Conservation (phyloP, 257 asterid species). For the Misopates orontium region DNA sequence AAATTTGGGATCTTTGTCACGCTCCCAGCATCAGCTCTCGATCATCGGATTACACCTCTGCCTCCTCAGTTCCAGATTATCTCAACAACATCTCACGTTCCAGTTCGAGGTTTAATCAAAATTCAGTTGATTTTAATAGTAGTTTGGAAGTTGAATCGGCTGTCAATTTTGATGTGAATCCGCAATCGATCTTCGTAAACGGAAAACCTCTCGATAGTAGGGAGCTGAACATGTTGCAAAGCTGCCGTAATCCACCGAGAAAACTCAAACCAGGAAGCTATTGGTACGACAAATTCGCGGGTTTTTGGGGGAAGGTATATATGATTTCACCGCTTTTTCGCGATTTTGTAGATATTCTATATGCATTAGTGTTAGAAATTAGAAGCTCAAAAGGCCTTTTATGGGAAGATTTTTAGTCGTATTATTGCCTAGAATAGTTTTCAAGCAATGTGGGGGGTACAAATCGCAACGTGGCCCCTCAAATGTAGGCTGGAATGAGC, state of each 20-base stretch:
- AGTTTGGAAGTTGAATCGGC: conserved; percentile 20
- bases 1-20: conserved; percentile 25
- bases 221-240: conserved; percentile 42
- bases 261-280: conserved; percentile 47
- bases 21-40: conserved; percentile 26
- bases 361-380: too few species aligned
- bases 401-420: too few species aligned
- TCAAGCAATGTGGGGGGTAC: too few species aligned
- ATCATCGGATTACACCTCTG: conserved; percentile 21
- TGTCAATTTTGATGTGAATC: conserved; percentile 28
- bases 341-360: too few species aligned
- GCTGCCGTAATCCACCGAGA: conserved; percentile 48
- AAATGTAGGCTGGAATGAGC: too few species aligned
- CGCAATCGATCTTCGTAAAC: conserved; percentile 45
- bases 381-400: too few species aligned
- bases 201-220: conserved; percentile 46
- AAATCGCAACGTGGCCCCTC: too few species aligned
- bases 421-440: too few species aligned
- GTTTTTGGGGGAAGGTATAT: conserved; percentile 65
- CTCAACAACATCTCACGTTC: not conserved
- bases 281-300: conserved; percentile 63
- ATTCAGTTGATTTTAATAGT: not conserved
- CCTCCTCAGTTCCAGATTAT: not conserved
- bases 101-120: not conserved
- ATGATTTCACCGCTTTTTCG: too few species aligned